Base-by-base conservation (phyloP, 768 basidiomycete species). In the Kwoniella heveanensis region DNA sequence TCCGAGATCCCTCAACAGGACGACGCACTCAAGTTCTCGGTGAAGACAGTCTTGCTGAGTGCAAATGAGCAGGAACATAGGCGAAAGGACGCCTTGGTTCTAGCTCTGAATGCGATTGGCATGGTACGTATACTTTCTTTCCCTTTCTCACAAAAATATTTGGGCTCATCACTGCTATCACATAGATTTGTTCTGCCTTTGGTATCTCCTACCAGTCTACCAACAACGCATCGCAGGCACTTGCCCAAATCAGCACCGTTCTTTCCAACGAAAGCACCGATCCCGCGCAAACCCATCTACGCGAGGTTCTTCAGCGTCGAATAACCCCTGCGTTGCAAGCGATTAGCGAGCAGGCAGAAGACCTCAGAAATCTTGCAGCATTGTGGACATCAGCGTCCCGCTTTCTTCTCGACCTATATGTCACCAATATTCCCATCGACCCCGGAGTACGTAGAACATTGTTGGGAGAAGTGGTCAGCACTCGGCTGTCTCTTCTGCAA, bases 361-460 rank as follows among this genome's bases (percentile, higher is more conserved):
- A 61, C 25, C 60, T 62, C 80, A 82, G 81, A 74, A 60, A 47
- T 55, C 57, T 85, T 8, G 86, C 84, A 12, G 75, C 74, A 21
- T 77, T 82, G 48, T 94, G 88, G 87, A 81, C 91, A 30, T 84
- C 83, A 1, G 73, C 90, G 53, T 84, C 85, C 49, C 83, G 83
- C 19, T 68, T 87, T 57, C 78, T 93, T 25, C 76, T 92, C 24
- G 83, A 88, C 2, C 84, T 94, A 21, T 88, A 88, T 73, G 83
- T 98, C 39, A 92, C 96, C 0, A 85, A 91, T 76, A 81, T 86
- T 1, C 92, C 94, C 1, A 80, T 97, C 53, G 96, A 99, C 77
- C 96, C 96, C 26, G 87, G 88, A 7, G 87, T 86, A 8, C 64
- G 71, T 25, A 56, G 71, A n/a, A 50, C 60, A 5, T 58, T 77